These are phyloP conservation scores for Tylopilus cervinicoccineus DNA, from an alignment of 768 basidiomycete species.

Conservation along the genomic window DNA sequence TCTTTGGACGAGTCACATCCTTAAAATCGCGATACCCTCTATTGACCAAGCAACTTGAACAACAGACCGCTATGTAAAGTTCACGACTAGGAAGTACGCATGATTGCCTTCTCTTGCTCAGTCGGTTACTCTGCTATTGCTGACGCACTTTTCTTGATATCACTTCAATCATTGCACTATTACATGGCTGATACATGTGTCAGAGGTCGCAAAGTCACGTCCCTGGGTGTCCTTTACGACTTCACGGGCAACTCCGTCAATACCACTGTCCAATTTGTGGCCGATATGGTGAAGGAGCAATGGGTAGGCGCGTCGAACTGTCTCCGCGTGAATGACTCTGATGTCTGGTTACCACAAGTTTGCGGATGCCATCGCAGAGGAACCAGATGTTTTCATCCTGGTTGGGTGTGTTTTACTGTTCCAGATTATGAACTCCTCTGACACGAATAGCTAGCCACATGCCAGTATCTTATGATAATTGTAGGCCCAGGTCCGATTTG, in stretches of 20 bases:
- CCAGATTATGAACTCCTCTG: not conserved
- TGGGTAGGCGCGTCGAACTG: constrained; percentile 50
- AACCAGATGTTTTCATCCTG: constrained; percentile 80
- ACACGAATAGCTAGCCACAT: constrained; percentile 58
- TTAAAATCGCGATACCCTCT: not conserved
- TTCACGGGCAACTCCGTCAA: constrained; percentile 69
- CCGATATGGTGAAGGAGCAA: constrained; percentile 70
- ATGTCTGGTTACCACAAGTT: constrained; percentile 45
- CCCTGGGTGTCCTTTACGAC: constrained; percentile 76
- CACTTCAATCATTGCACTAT: not conserved
- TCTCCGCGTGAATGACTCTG: not conserved
- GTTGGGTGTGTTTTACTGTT: constrained; percentile 44
- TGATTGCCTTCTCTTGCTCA: not conserved
- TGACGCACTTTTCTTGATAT: not conserved
- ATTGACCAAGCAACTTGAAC: constrained; percentile 29
- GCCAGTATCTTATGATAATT: constrained; percentile 69
- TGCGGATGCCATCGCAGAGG: constrained; percentile 67
- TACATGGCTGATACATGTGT: not conserved
- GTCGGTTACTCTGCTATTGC: too few relatives aligned
- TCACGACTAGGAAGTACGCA: constrained; percentile 65
- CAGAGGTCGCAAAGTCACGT: constrained; percentile 69
- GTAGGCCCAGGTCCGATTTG: constrained; percentile 31
- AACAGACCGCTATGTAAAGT: constrained; percentile 61
- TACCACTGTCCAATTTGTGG: constrained; percentile 72
- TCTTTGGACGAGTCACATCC: not conserved